phyloP scores from a whole-genome alignment of 176 grass and related monocot genomes.

The Puccinellia tenuiflora region DNA sequence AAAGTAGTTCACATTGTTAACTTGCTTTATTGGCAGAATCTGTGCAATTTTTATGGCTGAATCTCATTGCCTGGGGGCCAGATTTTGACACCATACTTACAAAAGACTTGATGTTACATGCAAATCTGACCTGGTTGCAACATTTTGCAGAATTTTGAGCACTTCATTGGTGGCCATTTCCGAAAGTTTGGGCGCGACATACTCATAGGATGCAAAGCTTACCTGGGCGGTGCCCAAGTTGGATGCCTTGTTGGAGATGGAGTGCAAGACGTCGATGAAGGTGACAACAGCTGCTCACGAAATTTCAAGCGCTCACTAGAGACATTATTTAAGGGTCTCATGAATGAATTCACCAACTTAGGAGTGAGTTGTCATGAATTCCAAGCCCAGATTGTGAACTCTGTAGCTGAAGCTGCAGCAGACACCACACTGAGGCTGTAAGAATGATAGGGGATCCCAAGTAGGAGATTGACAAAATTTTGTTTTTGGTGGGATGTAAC shows the following conservation, averaged over 20 bases:
- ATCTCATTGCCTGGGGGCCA: not conserved
- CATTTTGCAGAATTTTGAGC: conserved; percentile 63
- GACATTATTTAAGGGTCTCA: conserved; percentile 35
- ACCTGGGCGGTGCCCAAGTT: conserved; percentile 72
- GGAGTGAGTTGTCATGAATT: conserved; percentile 46
- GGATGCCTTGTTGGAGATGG: conserved; percentile 53
- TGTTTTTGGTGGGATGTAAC: not conserved
- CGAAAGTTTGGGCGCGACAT: conserved; percentile 38
- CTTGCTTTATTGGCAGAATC: not conserved
- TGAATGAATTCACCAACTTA: conserved; percentile 43
- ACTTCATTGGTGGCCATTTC: conserved; percentile 64
- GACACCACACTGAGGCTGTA: conserved; percentile 30
- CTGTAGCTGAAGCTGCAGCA: not conserved
- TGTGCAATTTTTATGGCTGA: not conserved
- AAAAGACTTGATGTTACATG: not conserved
- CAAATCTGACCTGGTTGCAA: not conserved
- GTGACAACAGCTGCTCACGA: conserved; percentile 56
- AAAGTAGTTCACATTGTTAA: not conserved
- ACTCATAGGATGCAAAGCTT: conserved; percentile 64
- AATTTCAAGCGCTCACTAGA: conserved; percentile 48
- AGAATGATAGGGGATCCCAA: not conserved
- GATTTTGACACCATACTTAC: not conserved
- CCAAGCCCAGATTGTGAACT: not conserved
- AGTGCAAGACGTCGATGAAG: conserved; percentile 68
- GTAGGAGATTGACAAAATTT: conserved; percentile 6